Evolutionary conservation across 2,329 filamentous ascomycete genomes (phyloP).

Genomic region (Penicillium sclerotiorum): DNA sequence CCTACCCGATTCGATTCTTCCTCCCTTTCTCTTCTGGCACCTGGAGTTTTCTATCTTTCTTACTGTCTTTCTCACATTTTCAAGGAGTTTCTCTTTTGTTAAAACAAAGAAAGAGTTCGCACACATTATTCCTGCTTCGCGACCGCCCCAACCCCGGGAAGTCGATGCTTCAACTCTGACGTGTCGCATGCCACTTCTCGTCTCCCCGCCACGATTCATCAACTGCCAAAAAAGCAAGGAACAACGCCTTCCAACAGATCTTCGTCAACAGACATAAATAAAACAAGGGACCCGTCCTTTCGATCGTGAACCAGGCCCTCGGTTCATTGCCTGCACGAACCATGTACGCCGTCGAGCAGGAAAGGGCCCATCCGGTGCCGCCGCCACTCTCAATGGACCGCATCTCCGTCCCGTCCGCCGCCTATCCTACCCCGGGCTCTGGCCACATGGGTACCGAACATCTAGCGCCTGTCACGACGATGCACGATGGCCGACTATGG

Average conservation of each 20-base stretch:
- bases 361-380: conserved; percentile 39
- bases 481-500: conserved; percentile 49
- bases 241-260: not conserved
- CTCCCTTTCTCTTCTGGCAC: conserved; percentile 1
- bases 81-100: conserved; percentile 6
- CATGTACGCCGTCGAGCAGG: conserved; percentile 43
- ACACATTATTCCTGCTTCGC: conserved; percentile 9
- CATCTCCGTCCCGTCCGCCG: conserved; percentile 38
- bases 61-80: too few relatives aligned
- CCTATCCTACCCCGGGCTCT: conserved; percentile 40
- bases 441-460: conserved; percentile 36
- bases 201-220: conserved; percentile 10
- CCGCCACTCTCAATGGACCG: conserved; percentile 45
- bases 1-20: conserved; percentile 7
- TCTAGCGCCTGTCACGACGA: conserved; percentile 43
- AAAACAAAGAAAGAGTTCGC: conserved; percentile 1
- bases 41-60: too few relatives aligned
- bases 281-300: conserved; percentile 11
- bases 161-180: conserved; percentile 34
- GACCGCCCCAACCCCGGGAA: conserved; percentile 18
- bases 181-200: conserved; percentile 28
- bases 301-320: conserved; percentile 18
- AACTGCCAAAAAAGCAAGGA: too few relatives aligned
- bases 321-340: conserved; percentile 31
- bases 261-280: not conserved